These are phyloP conservation scores for Galerina marginata DNA, from an alignment of 768 basidiomycete genomes.

Conservation along the genomic window DNA sequence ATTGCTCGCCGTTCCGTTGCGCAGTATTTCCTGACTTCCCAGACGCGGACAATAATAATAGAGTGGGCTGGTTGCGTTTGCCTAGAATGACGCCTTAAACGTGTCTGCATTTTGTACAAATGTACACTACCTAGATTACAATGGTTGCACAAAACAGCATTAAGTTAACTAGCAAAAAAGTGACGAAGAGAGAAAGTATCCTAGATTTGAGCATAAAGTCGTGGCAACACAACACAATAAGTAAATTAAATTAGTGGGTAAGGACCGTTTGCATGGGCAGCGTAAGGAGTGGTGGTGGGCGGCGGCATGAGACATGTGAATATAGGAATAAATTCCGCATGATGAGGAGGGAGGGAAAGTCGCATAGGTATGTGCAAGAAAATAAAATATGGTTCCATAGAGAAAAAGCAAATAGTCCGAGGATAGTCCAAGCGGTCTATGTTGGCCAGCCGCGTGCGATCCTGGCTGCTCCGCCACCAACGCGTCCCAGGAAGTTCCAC, in stretches of 20 bases:
- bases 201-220: not conserved
- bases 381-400: not conserved
- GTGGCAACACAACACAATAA: not conserved
- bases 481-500: constrained; percentile 73
- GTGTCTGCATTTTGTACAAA: constrained; percentile 24
- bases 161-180: constrained; percentile 19
- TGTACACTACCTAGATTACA: constrained; percentile 38
- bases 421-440: constrained; percentile 29
- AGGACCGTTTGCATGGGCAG: not conserved
- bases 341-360: too few species aligned
- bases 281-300: constrained; percentile 1
- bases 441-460: constrained; percentile 83
- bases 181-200: not conserved
- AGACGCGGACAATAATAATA: too few species aligned
- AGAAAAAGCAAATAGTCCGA: not conserved
- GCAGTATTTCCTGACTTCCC: too few species aligned
- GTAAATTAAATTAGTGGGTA: constrained; percentile 7
- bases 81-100: constrained; percentile 11
- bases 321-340: too few species aligned
- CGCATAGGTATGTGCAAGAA: not conserved
- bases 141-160: constrained; percentile 26
- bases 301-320: not conserved
- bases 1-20: not conserved
- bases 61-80: not conserved
- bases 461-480: constrained; percentile 77